Evolutionary conservation across 2,329 filamentous ascomycete genomes (phyloP).

Genomic region (Incumbomyces delicatus): DNA sequence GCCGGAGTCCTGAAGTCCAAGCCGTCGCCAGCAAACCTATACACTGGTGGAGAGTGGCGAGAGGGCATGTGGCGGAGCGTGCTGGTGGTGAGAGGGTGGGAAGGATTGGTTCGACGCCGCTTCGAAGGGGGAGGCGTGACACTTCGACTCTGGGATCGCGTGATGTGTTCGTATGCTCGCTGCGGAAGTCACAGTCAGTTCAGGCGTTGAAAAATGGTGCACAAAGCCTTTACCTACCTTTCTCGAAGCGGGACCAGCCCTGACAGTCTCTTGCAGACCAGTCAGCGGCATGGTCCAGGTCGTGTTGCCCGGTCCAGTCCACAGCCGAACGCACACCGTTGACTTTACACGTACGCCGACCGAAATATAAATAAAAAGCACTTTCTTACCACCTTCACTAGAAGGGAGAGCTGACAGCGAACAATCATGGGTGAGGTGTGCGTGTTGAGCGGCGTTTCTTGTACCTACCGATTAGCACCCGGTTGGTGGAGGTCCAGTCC

Average conservation of each 20-base stretch:
- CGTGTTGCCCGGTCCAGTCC: too few species aligned
- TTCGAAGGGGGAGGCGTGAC: constrained; percentile 19
- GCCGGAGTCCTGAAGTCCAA: constrained; percentile 45
- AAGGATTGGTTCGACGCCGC: constrained; percentile 14
- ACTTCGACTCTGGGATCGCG: constrained; percentile 18
- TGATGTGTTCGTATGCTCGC: constrained; percentile 20
- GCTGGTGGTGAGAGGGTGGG: constrained; percentile 17
- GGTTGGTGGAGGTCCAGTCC: too few species aligned
- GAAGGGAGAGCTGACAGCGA: too few species aligned
- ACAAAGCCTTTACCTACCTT: constrained; percentile 12
- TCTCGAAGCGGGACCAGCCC: constrained; percentile 7
- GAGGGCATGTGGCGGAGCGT: constrained; percentile 10
- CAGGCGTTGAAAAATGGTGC: neutral
- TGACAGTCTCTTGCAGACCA: constrained; percentile 1
- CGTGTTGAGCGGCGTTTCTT: too few species aligned
- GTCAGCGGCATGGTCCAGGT: constrained; percentile 5
- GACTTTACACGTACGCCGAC: too few species aligned
- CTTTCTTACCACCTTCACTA: too few species aligned
- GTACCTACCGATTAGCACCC: too few species aligned
- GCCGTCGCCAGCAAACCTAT: constrained; percentile 42
- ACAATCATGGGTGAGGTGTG: too few species aligned
- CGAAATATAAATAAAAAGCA: too few species aligned
- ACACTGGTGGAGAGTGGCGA: constrained; percentile 23
- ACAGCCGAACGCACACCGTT: too few species aligned
- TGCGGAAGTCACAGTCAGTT: constrained; percentile 5